These are phyloP conservation scores for Saccharomycopsis hybrid DNA, from an alignment of 1,139 yeast genomes.

Conservation along the genomic window DNA sequence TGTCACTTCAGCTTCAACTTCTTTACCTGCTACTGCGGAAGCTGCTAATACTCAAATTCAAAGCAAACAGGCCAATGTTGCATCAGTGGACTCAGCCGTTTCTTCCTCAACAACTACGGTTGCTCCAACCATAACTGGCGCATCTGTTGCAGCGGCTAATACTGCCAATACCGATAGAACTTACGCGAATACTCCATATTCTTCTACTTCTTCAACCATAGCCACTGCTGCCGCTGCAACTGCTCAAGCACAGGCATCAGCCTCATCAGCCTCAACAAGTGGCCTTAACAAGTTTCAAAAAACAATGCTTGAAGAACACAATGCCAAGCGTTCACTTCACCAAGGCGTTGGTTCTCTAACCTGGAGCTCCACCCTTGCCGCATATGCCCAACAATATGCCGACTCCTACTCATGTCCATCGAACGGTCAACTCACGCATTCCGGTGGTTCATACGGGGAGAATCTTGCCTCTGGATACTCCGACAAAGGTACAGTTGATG, in stretches of 20 bases:
- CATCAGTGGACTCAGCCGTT: not conserved
- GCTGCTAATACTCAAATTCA: too few species aligned
- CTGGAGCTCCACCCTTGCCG: constrained; percentile 43
- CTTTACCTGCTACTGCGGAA: not conserved
- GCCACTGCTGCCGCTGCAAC: not conserved
- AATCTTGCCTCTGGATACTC: constrained; percentile 54
- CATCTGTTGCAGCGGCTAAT: not conserved
- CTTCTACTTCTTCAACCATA: not conserved
- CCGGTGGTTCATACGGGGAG: constrained; percentile 59
- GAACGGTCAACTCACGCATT: constrained; percentile 54
- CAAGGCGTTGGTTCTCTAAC: constrained; percentile 36
- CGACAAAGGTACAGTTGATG: constrained; percentile 36
- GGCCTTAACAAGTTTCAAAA: constrained; percentile 14
- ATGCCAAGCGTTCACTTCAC: constrained; percentile 48
- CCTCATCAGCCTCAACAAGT: constrained; percentile 21
- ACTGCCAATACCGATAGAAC: not conserved
- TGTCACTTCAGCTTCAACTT: not conserved
- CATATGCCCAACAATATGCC: constrained; percentile 61
- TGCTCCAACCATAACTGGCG: not conserved
- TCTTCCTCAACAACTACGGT: constrained; percentile 1
- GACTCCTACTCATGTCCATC: constrained; percentile 58
- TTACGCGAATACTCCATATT: constrained; percentile 6
- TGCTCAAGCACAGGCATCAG: not conserved
- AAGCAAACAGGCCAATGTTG: too few species aligned
- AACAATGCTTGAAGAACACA: constrained; percentile 36